Conservation (phyloP, 1,284 basidiomycete genomes). For the Pascua sp. region DNA sequence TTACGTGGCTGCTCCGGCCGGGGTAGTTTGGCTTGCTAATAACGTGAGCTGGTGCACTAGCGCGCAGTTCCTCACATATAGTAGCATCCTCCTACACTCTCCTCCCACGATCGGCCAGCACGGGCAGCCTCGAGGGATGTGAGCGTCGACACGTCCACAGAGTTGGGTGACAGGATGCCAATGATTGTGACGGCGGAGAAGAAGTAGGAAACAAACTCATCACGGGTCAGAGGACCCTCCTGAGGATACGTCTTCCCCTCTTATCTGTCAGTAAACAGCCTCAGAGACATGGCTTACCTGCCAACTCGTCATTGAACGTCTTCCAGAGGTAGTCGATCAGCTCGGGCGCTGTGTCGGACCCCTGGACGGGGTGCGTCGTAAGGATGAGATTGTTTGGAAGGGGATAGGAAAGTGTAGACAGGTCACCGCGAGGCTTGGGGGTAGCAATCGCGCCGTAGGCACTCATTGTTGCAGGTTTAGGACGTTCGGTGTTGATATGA, state of each 20-base stretch:
- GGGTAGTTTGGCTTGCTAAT: constrained; percentile 85
- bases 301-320: constrained; percentile 70
- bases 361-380: constrained; percentile 64
- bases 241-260: constrained; percentile 78
- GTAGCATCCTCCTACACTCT: constrained; percentile 73
- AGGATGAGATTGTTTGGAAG: constrained; percentile 35
- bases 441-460: constrained; percentile 55
- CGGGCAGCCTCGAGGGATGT: constrained; percentile 30
- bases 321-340: constrained; percentile 62
- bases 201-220: constrained; percentile 63
- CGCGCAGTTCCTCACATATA: constrained; percentile 57
- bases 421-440: constrained; percentile 26
- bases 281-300: constrained; percentile 44
- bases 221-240: constrained; percentile 58
- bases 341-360: constrained; percentile 54
- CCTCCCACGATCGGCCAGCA: constrained; percentile 58
- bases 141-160: constrained; percentile 20
- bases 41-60: constrained; percentile 6
- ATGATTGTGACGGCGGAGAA: constrained; percentile 73
- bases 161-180: constrained; percentile 55
- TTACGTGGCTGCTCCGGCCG: constrained; percentile 84
- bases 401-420: constrained; percentile 47
- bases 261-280: constrained; percentile 10
- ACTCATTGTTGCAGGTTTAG: constrained; percentile 14
- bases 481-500: no score